Base-by-base conservation (phyloP, 371 early-diverging fungal genomes). In the Mucor irregularis region DNA sequence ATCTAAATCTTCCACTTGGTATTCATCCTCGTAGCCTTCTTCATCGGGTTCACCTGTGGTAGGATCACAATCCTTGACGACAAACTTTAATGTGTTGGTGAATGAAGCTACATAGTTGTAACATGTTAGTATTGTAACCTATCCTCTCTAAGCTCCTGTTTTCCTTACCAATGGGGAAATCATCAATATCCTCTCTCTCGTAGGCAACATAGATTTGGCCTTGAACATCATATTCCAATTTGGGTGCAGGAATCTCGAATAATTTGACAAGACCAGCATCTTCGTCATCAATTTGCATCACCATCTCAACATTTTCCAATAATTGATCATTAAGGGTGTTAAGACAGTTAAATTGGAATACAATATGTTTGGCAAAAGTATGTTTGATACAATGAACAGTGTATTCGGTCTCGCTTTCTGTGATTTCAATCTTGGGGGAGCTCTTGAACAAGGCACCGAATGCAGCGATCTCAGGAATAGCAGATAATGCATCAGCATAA, bases 381-480 rank as follows among this genome's bases (percentile, higher is more conserved):
- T 98, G 99, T 78, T 97, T 96, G 58, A 93, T 74, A 60, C 90
- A 92, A 9, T 83, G 78, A 48, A 98, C 93, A 35, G 89, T 88
- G 72, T 98, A 98, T 70, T 98, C 99, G 1, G 94, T 93, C 70
- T 97, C 99, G 24, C 90, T 80, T 67, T 98, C 99, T 11, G 97
- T 96, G 17, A 97, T 78, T 52, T 85, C 90, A 17, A 87, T 80
- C 66, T 82, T 84, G 38, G 69, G 61, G 19, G 92, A 89, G 25
- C 89, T 89, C 71, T 93, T 92, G 84, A 96, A 90, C 45, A 95
- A 69, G 3, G 82, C 74, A 26, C 97, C 97, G 61, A 92, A 90
- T 13, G 78, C 74, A 4, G 89, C 84, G 57, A 98, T 85, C 69
- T 92, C 90, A 13, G 95, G 89, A 43, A 95, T 80, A 25, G 81